phyloP scores from a whole-genome alignment of 441 rosid genomes.

The Dalechampia spathulata region DNA sequence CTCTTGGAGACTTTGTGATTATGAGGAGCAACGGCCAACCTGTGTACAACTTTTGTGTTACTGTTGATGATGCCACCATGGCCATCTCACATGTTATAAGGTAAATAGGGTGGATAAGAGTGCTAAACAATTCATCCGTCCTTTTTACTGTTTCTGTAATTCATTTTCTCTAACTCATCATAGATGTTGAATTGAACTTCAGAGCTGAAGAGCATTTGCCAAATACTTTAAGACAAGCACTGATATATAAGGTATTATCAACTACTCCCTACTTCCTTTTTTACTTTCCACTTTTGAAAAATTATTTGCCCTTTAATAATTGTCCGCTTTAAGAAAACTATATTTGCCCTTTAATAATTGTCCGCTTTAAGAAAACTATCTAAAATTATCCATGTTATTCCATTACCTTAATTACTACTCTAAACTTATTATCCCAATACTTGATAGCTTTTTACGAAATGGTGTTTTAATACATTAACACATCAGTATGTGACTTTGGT shows the following conservation, averaged over 20 bases:
- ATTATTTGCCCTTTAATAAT: no score
- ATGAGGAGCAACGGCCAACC: conserved; percentile 99
- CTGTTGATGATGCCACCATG: conserved; percentile 97
- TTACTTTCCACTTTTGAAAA: no score
- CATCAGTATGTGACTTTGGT: no score
- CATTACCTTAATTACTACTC: no score
- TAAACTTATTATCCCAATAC: no score
- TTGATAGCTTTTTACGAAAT: no score
- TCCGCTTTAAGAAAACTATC: no score
- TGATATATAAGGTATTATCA: conserved; percentile 68
- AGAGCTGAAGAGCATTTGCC: conserved; percentile 98
- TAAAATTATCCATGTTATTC: no score
- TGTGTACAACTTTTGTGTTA: conserved; percentile 92
- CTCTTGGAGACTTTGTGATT: conserved; percentile 94
- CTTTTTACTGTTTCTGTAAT: background rate
- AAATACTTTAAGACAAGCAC: conserved; percentile 83
- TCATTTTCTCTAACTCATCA: conserved; percentile 9
- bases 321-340: no score
- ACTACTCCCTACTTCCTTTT: no score
- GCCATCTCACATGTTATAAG: conserved; percentile 95
- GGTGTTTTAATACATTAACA: no score
- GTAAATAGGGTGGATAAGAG: conserved; percentile 23
- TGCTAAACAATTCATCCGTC: conserved; percentile 1
- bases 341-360: no score
- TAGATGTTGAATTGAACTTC: conserved; percentile 12